Percentiles rank a stretch among this genome's conserved stretches.
Conservation (phyloP, 2,329 filamentous ascomycete genomes). For the Aspergillus unguis region DNA sequence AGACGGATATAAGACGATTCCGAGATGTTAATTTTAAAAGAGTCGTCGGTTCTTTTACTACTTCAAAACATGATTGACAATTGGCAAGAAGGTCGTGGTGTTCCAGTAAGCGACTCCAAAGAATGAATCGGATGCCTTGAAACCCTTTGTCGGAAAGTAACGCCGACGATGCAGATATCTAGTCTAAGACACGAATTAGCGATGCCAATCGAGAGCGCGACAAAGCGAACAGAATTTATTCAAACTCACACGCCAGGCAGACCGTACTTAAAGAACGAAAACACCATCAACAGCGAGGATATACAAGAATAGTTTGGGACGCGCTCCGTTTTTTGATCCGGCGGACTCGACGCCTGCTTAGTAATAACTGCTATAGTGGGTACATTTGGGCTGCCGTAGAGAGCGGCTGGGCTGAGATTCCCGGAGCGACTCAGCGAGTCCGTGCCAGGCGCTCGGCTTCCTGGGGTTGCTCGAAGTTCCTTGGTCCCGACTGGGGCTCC, state of each 20-base stretch:
- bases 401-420: neutral
- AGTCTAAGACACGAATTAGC: neutral
- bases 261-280: neutral
- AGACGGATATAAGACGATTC: too few species aligned
- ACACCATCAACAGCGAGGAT: neutral
- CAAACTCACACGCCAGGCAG: too few species aligned
- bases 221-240: too few species aligned
- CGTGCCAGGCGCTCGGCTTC: neutral
- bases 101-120: neutral
- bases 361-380: constrained; percentile 4
- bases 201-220: neutral
- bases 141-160: too few species aligned
- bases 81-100: neutral
- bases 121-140: neutral
- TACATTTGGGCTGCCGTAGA: neutral
- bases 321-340: constrained; percentile 9
- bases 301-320: neutral
- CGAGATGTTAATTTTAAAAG: too few species aligned
- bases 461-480: constrained; percentile 9
- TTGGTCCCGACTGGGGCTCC: constrained; percentile 12
- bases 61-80: too few species aligned
- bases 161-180: neutral
- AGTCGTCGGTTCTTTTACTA: too few species aligned
- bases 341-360: constrained; percentile 1
- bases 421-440: neutral